Percentiles rank a stretch among this genome's conserved stretches.
Conservation (phyloP, 495 filamentous ascomycete genomes). For the Podospora comata region DNA sequence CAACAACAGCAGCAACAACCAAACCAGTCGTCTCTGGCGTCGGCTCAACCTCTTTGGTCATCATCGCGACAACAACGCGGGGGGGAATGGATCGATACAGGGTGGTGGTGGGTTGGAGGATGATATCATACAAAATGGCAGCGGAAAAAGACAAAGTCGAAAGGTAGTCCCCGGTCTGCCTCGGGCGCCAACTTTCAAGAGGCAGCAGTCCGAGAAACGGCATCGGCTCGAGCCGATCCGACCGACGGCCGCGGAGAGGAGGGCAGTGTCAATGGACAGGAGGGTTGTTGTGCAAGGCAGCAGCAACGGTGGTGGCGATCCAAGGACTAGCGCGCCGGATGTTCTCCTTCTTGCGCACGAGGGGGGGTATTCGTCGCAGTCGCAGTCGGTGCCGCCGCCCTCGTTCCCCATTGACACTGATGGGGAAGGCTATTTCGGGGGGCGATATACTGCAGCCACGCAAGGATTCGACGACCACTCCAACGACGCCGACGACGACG, state of each 20-base stretch:
- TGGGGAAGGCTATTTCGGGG: no score
- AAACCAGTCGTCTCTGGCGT: conserved; percentile 21
- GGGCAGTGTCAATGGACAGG: conserved; percentile 72
- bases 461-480: no score
- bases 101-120: conserved; percentile 19
- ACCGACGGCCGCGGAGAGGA: conserved; percentile 59
- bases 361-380: no score
- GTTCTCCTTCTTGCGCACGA: no score
- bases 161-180: conserved; percentile 79
- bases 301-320: no score
- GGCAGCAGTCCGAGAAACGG: conserved; percentile 75
- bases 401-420: conserved; percentile 31
- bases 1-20: neutral
- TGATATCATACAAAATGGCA: conserved; percentile 20
- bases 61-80: conserved; percentile 19
- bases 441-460: no score
- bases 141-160: conserved; percentile 54
- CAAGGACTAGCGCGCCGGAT: no score
- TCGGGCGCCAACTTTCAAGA: conserved; percentile 68
- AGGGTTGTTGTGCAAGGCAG: conserved; percentile 32
- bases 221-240: conserved; percentile 65
- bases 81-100: conserved; percentile 11
- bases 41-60: conserved; percentile 20
- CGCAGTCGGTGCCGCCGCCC: no score
- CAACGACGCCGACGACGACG: conserved; percentile 15